A percentile compares a stretch with the other conserved stretches of the same genome.
phyloP scores from a whole-genome alignment of 2,329 filamentous ascomycete genomes.

The Cercospora citrullina region DNA sequence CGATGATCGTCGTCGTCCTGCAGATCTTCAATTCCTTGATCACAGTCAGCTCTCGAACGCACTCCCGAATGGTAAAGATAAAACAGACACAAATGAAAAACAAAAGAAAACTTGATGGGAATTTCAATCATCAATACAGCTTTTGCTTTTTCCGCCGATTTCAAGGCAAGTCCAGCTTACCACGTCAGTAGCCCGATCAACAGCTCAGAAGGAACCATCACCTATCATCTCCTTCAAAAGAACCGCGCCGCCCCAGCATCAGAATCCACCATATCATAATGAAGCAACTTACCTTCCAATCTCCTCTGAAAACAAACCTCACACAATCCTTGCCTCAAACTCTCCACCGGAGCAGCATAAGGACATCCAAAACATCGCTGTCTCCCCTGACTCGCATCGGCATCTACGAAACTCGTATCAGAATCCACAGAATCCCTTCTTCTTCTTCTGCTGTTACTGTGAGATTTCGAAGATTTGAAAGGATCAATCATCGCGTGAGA shows the following conservation, averaged over 20 bases:
- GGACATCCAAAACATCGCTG: constrained; percentile 23
- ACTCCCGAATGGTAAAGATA: not conserved
- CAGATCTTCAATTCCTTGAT: not conserved
- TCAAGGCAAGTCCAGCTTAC: not conserved
- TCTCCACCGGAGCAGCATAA: constrained; percentile 4
- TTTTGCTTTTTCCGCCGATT: not conserved
- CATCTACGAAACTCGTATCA: constrained; percentile 28
- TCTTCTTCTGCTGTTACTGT: not conserved
- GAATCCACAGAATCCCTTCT: constrained; percentile 10
- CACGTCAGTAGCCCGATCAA: not conserved
- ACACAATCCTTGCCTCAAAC: constrained; percentile 20
- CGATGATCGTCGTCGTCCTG: not conserved
- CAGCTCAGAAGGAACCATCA: not conserved
- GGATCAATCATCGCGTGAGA: constrained; percentile 16
- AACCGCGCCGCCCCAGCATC: not conserved
- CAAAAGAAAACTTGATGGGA: not conserved
- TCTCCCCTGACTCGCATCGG: constrained; percentile 18
- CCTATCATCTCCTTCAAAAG: not conserved
- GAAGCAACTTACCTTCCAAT: constrained; percentile 18
- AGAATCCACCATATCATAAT: constrained; percentile 2
- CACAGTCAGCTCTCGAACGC: not conserved
- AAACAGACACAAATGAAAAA: not conserved
- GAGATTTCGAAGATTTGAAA: constrained; percentile 8
- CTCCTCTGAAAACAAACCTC: constrained; percentile 15
- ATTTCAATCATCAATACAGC: not conserved